Percentiles rank a stretch among this genome's conserved stretches.
Conservation (phyloP, 2,329 filamentous ascomycete genomes). For the Cordyceps sp. region DNA sequence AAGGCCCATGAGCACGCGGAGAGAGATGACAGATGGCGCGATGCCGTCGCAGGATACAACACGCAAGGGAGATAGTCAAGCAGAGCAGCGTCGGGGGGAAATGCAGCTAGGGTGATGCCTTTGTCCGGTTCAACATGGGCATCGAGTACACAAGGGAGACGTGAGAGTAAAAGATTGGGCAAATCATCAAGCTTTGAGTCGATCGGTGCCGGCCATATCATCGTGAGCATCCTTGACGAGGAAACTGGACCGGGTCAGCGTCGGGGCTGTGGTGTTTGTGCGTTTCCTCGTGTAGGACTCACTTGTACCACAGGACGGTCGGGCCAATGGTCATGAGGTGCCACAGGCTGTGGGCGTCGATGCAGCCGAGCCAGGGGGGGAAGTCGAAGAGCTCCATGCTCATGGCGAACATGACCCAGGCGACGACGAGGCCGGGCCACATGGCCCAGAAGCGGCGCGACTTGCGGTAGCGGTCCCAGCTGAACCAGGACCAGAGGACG, state of each 20-base stretch:
- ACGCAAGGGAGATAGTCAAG: too few species aligned
- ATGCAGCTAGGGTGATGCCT: too few species aligned
- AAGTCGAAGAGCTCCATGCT: constrained; percentile 93
- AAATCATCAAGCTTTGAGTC: constrained; percentile 49
- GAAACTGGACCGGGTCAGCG: constrained; percentile 41
- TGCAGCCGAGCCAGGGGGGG: constrained; percentile 59
- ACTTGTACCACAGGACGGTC: constrained; percentile 89
- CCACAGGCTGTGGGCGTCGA: constrained; percentile 94
- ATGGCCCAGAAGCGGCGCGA: constrained; percentile 63
- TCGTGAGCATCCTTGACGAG: constrained; percentile 49
- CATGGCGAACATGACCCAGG: constrained; percentile 87
- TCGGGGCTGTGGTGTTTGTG: too few species aligned
- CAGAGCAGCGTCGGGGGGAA: too few species aligned
- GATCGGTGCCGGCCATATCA: constrained; percentile 25
- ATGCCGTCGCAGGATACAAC: too few species aligned
- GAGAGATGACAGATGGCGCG: too few species aligned
- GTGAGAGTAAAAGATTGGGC: too few species aligned
- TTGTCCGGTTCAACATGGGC: too few species aligned
- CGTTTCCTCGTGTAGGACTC: too few species aligned
- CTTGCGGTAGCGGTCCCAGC: constrained; percentile 54
- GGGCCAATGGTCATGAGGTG: constrained; percentile 85
- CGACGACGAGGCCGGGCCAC: constrained; percentile 82
- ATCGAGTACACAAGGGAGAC: too few species aligned
- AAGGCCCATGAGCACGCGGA: too few species aligned
- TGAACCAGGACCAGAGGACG: constrained; percentile 73